phyloP scores from a whole-genome alignment of 257 asterid genomes.

The Solanum tacnaense region DNA sequence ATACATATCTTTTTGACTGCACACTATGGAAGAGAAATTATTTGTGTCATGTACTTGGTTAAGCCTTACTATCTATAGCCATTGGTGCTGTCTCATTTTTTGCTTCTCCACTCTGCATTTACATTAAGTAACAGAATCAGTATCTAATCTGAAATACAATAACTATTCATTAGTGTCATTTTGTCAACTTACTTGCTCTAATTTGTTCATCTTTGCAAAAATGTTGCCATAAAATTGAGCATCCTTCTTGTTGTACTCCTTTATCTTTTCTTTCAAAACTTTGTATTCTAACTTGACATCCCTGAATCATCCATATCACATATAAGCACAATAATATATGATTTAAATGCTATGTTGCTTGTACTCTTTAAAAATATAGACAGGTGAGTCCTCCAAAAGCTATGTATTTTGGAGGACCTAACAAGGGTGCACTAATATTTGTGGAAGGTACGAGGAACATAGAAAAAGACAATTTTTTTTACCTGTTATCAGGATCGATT shows the following conservation, averaged over 20 bases:
- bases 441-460: not conserved
- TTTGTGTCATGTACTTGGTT: not conserved
- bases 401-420: not conserved
- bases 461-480: not conserved
- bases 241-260: conserved; percentile 42
- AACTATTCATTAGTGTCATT: not conserved
- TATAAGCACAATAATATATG: not conserved
- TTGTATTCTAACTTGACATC: conserved; percentile 53
- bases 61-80: conserved; percentile 35
- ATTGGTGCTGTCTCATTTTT: conserved; percentile 11
- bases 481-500: conserved; percentile 56
- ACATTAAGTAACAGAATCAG: not conserved
- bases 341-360: not conserved
- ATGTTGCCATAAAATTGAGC: conserved; percentile 53
- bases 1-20: not conserved
- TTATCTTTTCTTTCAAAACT: conserved; percentile 38
- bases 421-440: not conserved
- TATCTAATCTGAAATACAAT: not conserved
- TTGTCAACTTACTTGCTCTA: conserved; percentile 30
- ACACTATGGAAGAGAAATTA: not conserved
- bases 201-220: conserved; percentile 36
- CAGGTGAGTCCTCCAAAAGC: not conserved
- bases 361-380: fast-evolving
- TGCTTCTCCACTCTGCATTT: conserved; percentile 23
- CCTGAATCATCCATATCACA: conserved; percentile 13